These are phyloP conservation scores for Phoenix roebelenii DNA, from an alignment of 176 grass and related monocot species.

Conservation along the genomic window DNA sequence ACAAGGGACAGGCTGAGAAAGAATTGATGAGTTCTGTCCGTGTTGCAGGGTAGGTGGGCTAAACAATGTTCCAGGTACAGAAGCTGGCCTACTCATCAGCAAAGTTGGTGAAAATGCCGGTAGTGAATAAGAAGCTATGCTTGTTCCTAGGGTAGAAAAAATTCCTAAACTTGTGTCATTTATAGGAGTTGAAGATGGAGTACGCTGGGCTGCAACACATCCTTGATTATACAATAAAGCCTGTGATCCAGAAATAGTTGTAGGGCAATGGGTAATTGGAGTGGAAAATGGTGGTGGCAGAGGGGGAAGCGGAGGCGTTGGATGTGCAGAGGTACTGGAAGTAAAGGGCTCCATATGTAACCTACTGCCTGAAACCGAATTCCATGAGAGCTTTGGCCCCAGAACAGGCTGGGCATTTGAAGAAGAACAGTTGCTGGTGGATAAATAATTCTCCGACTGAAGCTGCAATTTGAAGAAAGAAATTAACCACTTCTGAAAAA, in stretches of 20 bases:
- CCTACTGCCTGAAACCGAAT: conserved; percentile 46
- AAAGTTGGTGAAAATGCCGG: conserved; percentile 40
- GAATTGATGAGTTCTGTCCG: conserved; percentile 39
- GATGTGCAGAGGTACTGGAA: conserved; percentile 40
- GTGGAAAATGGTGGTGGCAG: conserved; percentile 41
- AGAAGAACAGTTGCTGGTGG: conserved; percentile 26
- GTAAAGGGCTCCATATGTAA: conserved; percentile 37
- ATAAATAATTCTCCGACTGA: conserved; percentile 57
- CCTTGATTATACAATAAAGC: conserved; percentile 39
- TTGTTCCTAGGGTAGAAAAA: conserved; percentile 31
- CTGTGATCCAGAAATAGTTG: conserved; percentile 30
- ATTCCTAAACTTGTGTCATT: conserved; percentile 34
- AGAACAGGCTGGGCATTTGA: conserved; percentile 48
- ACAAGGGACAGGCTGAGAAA: conserved; percentile 43
- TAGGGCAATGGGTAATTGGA: conserved; percentile 39
- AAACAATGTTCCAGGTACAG: conserved; percentile 34
- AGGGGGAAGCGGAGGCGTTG: conserved; percentile 39
- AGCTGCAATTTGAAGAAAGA: conserved; percentile 40
- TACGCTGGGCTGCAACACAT: conserved; percentile 21
- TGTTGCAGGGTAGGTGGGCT: conserved; percentile 26
- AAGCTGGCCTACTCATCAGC: conserved; percentile 32
- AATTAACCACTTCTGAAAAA: conserved; percentile 7
- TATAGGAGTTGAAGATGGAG: conserved; percentile 24
- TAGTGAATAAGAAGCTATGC: conserved; percentile 34
- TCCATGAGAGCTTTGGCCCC: conserved; percentile 66